Evolutionary conservation across 140 eudicot genomes (phyloP), one percentile per base, ranked within the genome.

Genomic region (Cichorium intybus): DNA sequence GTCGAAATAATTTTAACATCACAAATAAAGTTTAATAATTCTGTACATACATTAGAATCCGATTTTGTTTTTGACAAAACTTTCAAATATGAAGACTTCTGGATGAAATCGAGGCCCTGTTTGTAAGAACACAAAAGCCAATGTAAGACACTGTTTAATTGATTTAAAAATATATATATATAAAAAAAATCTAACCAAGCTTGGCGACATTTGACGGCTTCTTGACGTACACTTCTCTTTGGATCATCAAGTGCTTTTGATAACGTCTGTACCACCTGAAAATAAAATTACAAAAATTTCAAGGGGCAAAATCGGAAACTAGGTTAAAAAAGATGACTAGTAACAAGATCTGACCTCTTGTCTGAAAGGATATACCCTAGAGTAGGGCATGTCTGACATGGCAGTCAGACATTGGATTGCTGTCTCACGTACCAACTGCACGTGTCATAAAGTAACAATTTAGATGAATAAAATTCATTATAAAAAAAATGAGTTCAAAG

Each of bases 201-300:
- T 27, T 85, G 97, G 28, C 90, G 86, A 58, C 97, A 93, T 84
- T 73, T 85, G 47, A 88, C 99, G 60, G 97, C 99, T 75, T 88
- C 99, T 86, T 77, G 90, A 43, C 97, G 86, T 20, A 93, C 97
- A 81, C 72, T 81, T 69, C 97, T 77, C 84, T 88, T 93, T 28
- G 94, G 90, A 75, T 93, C 99, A 82, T 86, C 97, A 60, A 93
- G 95, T 26, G 84, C 84, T 69, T 72, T 85, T 21, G 84, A 66
- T 73, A 85, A 73, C 0, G 83, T 83, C 54, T 59, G 83, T 39
- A 93, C 72, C 43, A 93, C 99, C 99, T 93, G 66, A 29, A 62
- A 22, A 41, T 35, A 17, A 49, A 17, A n/a, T n/a, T 51, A 76
- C 45, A 17, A 31, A 69, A 1, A 49, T 31, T 6, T 7, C 24